These are phyloP conservation scores for Rhododendron kiyosumense DNA, from an alignment of 148 eudicot genomes.

Conservation along the genomic window DNA sequence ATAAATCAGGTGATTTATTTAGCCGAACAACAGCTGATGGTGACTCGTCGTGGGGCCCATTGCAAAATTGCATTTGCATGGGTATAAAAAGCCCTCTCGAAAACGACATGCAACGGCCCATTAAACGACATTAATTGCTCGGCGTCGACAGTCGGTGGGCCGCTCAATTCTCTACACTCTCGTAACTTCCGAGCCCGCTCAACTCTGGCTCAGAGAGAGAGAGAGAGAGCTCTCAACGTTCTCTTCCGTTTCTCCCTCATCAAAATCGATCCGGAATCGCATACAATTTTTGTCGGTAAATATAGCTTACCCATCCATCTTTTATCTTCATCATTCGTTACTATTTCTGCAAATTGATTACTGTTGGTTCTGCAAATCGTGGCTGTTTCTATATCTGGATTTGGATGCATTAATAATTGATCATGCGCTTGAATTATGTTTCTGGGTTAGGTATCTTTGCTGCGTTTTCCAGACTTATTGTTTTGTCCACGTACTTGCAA, in stretches of 20 bases:
- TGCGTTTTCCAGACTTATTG: background rate
- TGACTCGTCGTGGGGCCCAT: no score
- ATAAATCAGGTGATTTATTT: no score
- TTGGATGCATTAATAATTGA: background rate
- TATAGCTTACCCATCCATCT: background rate
- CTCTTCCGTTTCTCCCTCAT: background rate
- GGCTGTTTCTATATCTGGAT: background rate
- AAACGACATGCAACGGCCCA: background rate
- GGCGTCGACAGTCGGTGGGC: background rate
- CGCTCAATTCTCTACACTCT: background rate
- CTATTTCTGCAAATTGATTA: background rate
- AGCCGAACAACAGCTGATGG: no score
- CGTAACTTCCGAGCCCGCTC: background rate
- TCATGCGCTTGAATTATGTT: background rate
- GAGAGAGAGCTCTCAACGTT: background rate
- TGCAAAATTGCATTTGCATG: no score
- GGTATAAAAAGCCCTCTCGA: no score
- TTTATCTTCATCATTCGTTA: background rate
- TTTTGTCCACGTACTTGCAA: background rate
- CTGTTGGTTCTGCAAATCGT: background rate
- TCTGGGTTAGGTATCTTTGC: background rate
- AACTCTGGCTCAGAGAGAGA: background rate
- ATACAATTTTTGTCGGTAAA: no score
- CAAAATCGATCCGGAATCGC: background rate
- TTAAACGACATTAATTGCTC: background rate